phyloP scores from a whole-genome alignment of 129 eudicot genomes.

The Saposhnikovia divaricata region DNA sequence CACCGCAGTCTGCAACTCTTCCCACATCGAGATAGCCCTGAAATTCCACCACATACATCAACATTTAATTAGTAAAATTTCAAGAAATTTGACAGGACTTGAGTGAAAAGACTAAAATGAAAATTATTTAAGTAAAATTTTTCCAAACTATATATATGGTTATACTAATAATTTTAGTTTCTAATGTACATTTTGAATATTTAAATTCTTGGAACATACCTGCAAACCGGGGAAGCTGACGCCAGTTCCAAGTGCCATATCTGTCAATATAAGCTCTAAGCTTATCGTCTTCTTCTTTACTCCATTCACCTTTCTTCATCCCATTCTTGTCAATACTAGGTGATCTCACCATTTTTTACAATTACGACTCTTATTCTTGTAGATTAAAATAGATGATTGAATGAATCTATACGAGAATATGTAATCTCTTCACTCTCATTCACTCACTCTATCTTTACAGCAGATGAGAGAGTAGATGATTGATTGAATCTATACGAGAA shows the following conservation, averaged over 20 bases:
- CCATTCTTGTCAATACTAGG: constrained; percentile 22
- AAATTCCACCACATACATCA: not conserved
- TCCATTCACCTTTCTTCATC: constrained; percentile 33
- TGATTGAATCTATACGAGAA: not conserved
- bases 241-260: constrained; percentile 36
- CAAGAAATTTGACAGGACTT: not conserved
- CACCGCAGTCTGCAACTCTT: constrained; percentile 5
- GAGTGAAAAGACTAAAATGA: not conserved
- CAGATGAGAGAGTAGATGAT: not conserved
- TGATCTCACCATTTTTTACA: constrained; percentile 13
- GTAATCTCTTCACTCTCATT: not conserved
- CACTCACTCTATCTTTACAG: not conserved
- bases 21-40: not conserved
- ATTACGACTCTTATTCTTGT: no score
- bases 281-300: constrained; percentile 29
- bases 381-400: not conserved
- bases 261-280: constrained; percentile 18
- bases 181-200: not conserved
- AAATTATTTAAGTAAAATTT: no score
- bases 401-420: not conserved
- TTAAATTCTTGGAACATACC: constrained; percentile 6
- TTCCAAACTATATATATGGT: no score
- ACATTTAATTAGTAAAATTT: no score
- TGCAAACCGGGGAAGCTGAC: constrained; percentile 26
- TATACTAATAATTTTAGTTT: no score